Evolutionary conservation across 805 yeast species (phyloP).

Genomic region (Tetrapisispora fleetii): DNA sequence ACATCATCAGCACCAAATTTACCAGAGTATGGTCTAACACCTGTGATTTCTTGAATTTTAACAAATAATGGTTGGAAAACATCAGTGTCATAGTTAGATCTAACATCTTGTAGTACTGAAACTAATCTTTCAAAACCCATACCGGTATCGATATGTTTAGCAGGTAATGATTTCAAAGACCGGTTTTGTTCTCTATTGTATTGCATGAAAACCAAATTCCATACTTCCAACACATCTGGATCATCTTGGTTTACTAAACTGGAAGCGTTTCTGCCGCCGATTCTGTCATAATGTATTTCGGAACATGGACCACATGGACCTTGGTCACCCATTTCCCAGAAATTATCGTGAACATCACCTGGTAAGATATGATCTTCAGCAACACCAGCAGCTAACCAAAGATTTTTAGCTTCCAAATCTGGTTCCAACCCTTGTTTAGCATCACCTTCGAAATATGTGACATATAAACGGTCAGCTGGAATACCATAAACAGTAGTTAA

Average conservation of each 20-base stretch:
- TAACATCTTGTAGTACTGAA: conserved; percentile 80
- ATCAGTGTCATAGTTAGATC: conserved; percentile 94
- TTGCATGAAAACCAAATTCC: conserved; percentile 97
- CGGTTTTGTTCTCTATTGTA: conserved; percentile 89
- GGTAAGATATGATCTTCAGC: conserved; percentile 87
- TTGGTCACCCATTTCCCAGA: conserved; percentile 99
- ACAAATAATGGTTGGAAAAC: conserved; percentile 84
- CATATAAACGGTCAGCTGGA: conserved; percentile 72
- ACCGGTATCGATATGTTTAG: conserved; percentile 95
- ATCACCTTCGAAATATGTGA: conserved; percentile 95
- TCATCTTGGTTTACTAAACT: conserved; percentile 89
- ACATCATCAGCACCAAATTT: conserved; percentile 85
- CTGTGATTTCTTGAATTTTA: conserved; percentile 84
- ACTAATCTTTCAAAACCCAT: conserved; percentile 98
- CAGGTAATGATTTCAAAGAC: conserved; percentile 73
- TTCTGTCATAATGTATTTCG: conserved; percentile 94
- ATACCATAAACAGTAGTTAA: conserved; percentile 79
- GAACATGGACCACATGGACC: conserved; percentile 99
- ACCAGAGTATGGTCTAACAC: conserved; percentile 85
- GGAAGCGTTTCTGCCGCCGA: conserved; percentile 96
- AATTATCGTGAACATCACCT: conserved; percentile 83
- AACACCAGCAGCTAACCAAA: conserved; percentile 84
- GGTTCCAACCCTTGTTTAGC: conserved; percentile 72
- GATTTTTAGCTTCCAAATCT: conserved; percentile 83
- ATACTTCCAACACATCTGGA: conserved; percentile 93